Base-by-base conservation (phyloP, 2,329 filamentous ascomycete genomes). In the Alternaria tenuissima region DNA sequence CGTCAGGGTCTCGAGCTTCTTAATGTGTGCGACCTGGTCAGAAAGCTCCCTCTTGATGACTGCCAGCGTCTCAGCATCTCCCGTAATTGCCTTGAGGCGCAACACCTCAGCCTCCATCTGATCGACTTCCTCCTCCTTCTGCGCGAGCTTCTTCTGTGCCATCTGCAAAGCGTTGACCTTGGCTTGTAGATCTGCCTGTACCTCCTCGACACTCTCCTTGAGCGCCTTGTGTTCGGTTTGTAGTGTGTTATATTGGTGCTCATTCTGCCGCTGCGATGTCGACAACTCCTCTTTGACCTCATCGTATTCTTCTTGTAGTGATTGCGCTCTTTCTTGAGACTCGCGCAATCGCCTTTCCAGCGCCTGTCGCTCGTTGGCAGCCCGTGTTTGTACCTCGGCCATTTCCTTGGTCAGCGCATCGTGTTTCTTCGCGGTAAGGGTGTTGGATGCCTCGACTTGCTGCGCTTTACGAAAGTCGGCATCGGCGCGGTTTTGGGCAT, bases 11-110 rank as follows among this genome's bases (percentile, higher is more conserved):
- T 99, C 95, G 3, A 99, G 83, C 30, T 87, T 89, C 60, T 92
- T 89, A 65, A 97, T 96, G 73, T 98, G 93, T n/a, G 88, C 85
- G 1, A 99, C 91, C 74, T 98, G 95, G 65, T 97, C 94, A 0
- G 91, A 90, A 5, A 99, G 85, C 79, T 99, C 94, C 66, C 89
- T 87, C 76, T 94, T 92, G 69, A 99, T 91, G 34, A 97, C 88
- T 5, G 86, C 87, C 72, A 98, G 85, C 0, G 92, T 95, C 67
- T 97, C 94, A 0, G 89, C 88, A 75, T 97, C 94, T 9, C 91
- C 93, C 2, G 91, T 91, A 70, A 95, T 91, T 0, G 94, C 92
- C 75, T 94, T 97, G 5, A 97, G 81, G 32, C 90, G 86, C 54
- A 97, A 80, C 8, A 97, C 87, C 55, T 98, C 92, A 0, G 91